A percentile compares a stretch with the other conserved stretches of the same genome.
Conservation (phyloP, 2,329 filamentous ascomycete genomes). For the Falciphora oryzae region DNA sequence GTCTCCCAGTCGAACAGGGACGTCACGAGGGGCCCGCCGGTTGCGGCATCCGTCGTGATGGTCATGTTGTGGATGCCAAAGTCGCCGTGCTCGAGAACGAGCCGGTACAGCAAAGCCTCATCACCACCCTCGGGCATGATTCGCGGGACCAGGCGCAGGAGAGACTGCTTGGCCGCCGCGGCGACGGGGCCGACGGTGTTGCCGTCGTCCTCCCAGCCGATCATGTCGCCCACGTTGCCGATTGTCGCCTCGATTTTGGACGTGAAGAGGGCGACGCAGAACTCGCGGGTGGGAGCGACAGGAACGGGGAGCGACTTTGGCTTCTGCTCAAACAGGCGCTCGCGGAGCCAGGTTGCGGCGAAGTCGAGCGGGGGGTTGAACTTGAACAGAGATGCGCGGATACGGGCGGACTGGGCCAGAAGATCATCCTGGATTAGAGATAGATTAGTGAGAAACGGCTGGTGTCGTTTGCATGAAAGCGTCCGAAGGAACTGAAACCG, state of each 20-base stretch:
- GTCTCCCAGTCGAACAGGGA: slow-evolving; percentile 28
- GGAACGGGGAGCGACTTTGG: slow-evolving; percentile 17
- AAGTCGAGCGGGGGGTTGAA: background rate
- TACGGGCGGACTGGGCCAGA: background rate
- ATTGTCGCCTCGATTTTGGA: slow-evolving; percentile 25
- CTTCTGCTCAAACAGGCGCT: slow-evolving; percentile 18
- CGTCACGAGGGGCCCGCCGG: slow-evolving; percentile 18
- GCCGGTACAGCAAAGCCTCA: slow-evolving; percentile 19
- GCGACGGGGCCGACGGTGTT: slow-evolving; percentile 11
- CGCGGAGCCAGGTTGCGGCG: too few relatives aligned
- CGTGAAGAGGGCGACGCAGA: slow-evolving; percentile 21
- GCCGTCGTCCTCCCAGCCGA: slow-evolving; percentile 17
- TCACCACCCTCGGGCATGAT: background rate
- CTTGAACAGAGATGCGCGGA: background rate
- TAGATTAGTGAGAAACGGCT: too few relatives aligned
- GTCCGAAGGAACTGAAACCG: too few relatives aligned
- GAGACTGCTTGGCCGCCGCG: slow-evolving; percentile 18
- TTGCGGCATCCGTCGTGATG: slow-evolving; percentile 16
- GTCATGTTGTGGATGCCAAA: slow-evolving; percentile 28
- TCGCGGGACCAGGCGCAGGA: too few relatives aligned
- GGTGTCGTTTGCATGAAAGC: too few relatives aligned
- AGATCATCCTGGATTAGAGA: background rate
- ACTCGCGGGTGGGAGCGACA: slow-evolving; percentile 25
- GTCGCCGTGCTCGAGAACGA: slow-evolving; percentile 29
- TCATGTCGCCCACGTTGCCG: slow-evolving; percentile 18